Base-by-base conservation (phyloP, 2,329 filamentous ascomycete species). In the Simplicillium aogashimaense region DNA sequence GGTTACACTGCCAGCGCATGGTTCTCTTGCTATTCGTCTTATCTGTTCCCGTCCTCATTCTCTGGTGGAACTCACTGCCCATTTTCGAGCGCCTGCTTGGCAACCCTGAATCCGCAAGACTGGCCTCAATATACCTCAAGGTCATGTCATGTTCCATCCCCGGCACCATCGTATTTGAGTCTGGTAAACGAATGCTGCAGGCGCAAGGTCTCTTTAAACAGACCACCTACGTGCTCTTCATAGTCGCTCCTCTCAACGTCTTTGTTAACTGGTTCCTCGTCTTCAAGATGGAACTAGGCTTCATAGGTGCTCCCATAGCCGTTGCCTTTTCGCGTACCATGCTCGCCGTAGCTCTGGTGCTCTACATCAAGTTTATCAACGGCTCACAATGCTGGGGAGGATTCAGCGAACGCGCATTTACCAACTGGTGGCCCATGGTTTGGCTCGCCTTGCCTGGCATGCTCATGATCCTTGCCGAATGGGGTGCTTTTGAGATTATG, bases 391-490 rank as follows among this genome's bases (percentile, higher is more conserved):
- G 87, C 65, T 94, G 87, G 87, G 82, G 82, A 43, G 87, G 87
- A 7, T 83, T 92, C 56, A 83, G 78, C 35, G 68, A 64, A 44
- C 73, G 75, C 29, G 83, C 83, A 6, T 69, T 88, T 38, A 65
- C 67, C 37, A 90, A 90, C 54, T 92, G 86, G 86, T 43, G 90
- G 49, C 51, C 58, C 7, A 94, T 94, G 90, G 76, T 97, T 50
- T 78, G 79, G 35, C 79, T 97, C 29, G 87, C 90, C 1, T 66
- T 95, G 12, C 89, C 90, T 0, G 90, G 90, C 1, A 79, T 97
- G 57, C 66, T 94, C 48, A 95, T 95, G 89, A 83, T 97, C 3
- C 80, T 94, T 57, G 88, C 90, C 5, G 90, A 97, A 58, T 94
- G 86, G 64, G 73, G 95, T 9, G 88, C 89, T 4, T 97, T 97